Evolutionary conservation across 2,329 filamentous ascomycete species (phyloP).

Genomic region (Trichoderma sp.): DNA sequence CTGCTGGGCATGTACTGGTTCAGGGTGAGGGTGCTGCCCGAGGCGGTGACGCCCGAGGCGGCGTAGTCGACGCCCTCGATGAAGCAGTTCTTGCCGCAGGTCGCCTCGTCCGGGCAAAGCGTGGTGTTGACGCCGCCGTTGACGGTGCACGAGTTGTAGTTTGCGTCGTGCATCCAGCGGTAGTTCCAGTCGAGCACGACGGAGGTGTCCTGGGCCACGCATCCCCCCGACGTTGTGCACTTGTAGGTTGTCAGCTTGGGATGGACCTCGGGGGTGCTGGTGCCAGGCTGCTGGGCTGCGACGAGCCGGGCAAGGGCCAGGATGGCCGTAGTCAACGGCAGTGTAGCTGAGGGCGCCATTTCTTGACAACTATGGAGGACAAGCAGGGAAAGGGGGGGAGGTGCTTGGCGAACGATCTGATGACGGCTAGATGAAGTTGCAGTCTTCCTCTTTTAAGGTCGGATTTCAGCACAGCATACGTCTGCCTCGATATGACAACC

Average conservation of each 20-base stretch:
- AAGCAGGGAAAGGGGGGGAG: neutral
- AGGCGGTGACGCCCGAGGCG: conserved; percentile 39
- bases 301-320: neutral
- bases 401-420: neutral
- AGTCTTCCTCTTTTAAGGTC: neutral
- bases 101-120: conserved; percentile 52
- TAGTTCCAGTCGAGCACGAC: conserved; percentile 53
- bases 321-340: conserved; percentile 2
- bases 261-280: conserved; percentile 49
- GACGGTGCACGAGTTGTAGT: conserved; percentile 41
- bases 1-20: conserved; percentile 36
- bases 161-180: conserved; percentile 50
- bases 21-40: conserved; percentile 38
- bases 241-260: conserved; percentile 55
- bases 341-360: neutral
- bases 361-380: neutral
- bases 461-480: neutral
- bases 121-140: conserved; percentile 45
- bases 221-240: conserved; percentile 55
- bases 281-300: conserved; percentile 45
- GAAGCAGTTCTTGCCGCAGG: conserved; percentile 58
- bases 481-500: neutral
- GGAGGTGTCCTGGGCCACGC: conserved; percentile 49
- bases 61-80: conserved; percentile 54
- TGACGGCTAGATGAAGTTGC: neutral